These are phyloP conservation scores for Skeletonema potamos DNA, from an alignment of 108 stramenopile species.

Conservation along the genomic window DNA sequence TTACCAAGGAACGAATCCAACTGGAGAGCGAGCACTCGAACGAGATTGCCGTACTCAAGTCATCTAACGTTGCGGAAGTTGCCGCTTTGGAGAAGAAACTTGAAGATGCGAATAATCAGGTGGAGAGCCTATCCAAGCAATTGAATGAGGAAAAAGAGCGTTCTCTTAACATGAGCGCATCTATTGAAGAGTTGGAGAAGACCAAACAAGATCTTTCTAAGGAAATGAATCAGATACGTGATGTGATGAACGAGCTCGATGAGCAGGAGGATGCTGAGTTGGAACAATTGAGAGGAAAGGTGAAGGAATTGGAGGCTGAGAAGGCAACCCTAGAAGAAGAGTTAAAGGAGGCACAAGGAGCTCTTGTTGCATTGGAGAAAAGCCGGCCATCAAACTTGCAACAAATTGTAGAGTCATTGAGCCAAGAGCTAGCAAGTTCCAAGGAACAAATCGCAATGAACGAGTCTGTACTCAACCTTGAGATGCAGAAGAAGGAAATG, in stretches of 20 bases:
- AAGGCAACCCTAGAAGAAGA: constrained; percentile 15
- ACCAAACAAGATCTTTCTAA: constrained; percentile 9
- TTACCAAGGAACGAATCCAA: constrained; percentile 33
- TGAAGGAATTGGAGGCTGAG: constrained; percentile 3
- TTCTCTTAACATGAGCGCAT: constrained; percentile 3
- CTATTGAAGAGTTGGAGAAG: constrained; percentile 46
- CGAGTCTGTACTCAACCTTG: constrained; percentile 26
- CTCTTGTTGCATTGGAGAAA: constrained; percentile 60
- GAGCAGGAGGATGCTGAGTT: constrained; percentile 18
- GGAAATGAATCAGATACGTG: constrained; percentile 19
- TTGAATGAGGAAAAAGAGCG: constrained; percentile 20
- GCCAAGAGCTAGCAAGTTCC: constrained; percentile 35
- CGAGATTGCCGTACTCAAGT: not conserved
- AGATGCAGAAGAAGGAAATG: constrained; percentile 35
- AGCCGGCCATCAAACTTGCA: constrained; percentile 23
- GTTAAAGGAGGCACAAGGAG: constrained; percentile 58
- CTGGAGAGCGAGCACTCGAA: constrained; percentile 28
- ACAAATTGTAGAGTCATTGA: constrained; percentile 30
- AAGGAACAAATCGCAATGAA: constrained; percentile 19
- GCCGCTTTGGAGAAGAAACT: constrained; percentile 46
- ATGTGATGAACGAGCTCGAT: constrained; percentile 29
- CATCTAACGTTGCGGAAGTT: constrained; percentile 51
- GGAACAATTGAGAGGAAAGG: constrained; percentile 20
- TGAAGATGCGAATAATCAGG: constrained; percentile 40
- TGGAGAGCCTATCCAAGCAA: constrained; percentile 27